Evolutionary conservation across 2,329 filamentous ascomycete species (phyloP), one percentile per base, ranked within the genome.

Genomic region (Fusarium xylarioides): DNA sequence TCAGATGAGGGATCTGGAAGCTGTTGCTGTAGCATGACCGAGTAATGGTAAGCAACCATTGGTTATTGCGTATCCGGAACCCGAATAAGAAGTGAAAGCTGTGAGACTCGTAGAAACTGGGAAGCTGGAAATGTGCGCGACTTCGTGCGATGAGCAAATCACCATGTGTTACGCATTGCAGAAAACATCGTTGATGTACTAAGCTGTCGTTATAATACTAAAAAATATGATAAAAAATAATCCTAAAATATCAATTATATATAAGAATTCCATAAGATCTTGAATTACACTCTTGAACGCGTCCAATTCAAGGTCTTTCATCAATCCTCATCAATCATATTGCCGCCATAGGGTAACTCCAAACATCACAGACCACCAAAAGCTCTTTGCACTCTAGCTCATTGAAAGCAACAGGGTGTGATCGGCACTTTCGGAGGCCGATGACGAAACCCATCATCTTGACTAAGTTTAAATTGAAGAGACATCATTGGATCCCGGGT

Each of bases 131-230:
- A 15, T 1, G 7, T 6, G 21, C 0, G 14, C 15, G 8, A 10
- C 3, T n/a, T 11, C 6, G 3, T 15, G 6, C 4, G 4, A 6
- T 0, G 21, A 14, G 6, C 7, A 14, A 14, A 14, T 12, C 19
- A 21, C 1, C 9, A 9, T 40, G 12, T 12, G 21, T 8, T 14
- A 5, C 19, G 11, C 0, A 14, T 0, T 1, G 8, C 7, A 40
- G 4, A 21, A n/a, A 7, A 6, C 15, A 11, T 23, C 40, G 9
- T 15, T 3, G 9, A 42, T 11, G 2, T 12, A 46, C 11, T 7
- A 0, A 7, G 7, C 9, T 11, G 4, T 12, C 5, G 8, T n/a
- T 18, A 0, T 0, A 18, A 12, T 7, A 11, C 5, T 9, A 2
- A 2, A 23, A 14, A 35, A 11, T 0, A 4, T 21, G 11, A 23